These are phyloP conservation scores for Craspedostauros australis DNA, from an alignment of 108 stramenopile species.

Conservation along the genomic window DNA sequence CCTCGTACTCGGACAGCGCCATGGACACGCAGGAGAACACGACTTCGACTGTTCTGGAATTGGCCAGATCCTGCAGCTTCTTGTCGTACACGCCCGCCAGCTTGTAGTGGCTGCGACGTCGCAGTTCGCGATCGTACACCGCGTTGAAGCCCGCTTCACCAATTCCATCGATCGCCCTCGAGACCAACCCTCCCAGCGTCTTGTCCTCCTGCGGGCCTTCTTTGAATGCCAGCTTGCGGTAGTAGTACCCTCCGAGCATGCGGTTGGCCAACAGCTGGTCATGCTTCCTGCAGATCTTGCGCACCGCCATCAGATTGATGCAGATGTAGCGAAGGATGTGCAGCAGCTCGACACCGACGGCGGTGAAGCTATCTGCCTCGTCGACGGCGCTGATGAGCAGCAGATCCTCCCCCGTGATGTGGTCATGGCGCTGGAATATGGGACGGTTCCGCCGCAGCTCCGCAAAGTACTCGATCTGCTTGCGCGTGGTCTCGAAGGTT, in stretches of 20 bases:
- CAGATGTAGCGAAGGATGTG: constrained; percentile 76
- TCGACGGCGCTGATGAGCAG: constrained; percentile 77
- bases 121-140: no score
- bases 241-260: constrained; percentile 84
- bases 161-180: constrained; percentile 21
- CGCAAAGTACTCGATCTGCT: constrained; percentile 59
- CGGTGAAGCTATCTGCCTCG: constrained; percentile 69
- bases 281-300: constrained; percentile 84
- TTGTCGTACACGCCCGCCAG: constrained; percentile 48
- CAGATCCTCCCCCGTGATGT: constrained; percentile 49
- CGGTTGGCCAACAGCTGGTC: constrained; percentile 74
- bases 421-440: constrained; percentile 72
- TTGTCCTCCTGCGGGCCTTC: constrained; percentile 13
- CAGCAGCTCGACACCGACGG: constrained; percentile 74
- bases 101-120: constrained; percentile 41
- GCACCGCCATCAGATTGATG: constrained; percentile 70
- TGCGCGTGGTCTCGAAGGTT: constrained; percentile 30
- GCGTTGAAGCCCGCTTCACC: constrained; percentile 22
- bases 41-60: constrained; percentile 65
- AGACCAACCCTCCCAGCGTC: constrained; percentile 34
- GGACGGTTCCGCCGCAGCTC: constrained; percentile 50
- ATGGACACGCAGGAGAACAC: constrained; percentile 70
- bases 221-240: constrained; percentile 25
- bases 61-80: constrained; percentile 70
- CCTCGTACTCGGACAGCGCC: constrained; percentile 74